phyloP scores from a whole-genome alignment of 345 rosid species.

The Heritiera littoralis region DNA sequence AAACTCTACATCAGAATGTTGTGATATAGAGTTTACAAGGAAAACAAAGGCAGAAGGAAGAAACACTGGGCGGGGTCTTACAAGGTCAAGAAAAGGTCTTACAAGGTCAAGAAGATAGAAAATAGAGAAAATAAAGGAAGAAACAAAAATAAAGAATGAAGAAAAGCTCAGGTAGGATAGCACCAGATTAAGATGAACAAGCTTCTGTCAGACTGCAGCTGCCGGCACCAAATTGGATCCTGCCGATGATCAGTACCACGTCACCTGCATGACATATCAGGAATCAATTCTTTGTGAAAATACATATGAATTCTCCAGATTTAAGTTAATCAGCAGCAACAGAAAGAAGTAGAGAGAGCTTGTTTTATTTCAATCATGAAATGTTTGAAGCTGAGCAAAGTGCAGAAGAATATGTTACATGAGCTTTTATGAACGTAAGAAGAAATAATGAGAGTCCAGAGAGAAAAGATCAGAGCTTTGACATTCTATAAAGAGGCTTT shows the following conservation, averaged over 20 bases:
- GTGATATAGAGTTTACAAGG: slow-evolving; percentile 14
- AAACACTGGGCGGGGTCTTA: slow-evolving; percentile 52
- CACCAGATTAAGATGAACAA: slow-evolving; percentile 46
- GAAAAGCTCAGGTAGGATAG: slow-evolving; percentile 96
- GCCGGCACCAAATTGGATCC: slow-evolving; percentile 20
- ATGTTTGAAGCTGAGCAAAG: neutral
- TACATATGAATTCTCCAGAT: neutral
- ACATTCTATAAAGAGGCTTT: slow-evolving; percentile 2
- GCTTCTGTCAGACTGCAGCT: neutral
- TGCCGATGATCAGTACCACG: neutral
- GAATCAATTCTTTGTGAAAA: neutral
- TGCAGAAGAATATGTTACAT: slow-evolving; percentile 1
- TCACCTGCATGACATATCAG: slow-evolving; percentile 23
- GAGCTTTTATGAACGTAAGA: neutral
- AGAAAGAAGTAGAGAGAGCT: neutral
- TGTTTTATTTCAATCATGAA: neutral
- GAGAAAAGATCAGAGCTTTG: slow-evolving; percentile 1
- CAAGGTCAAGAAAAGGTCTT: slow-evolving; percentile 99
- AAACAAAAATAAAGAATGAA: neutral
- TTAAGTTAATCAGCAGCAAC: neutral
- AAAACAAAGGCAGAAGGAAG: neutral
- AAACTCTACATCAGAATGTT: slow-evolving; percentile 26
- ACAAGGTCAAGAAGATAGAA: slow-evolving; percentile 95
- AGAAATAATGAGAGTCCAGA: neutral
- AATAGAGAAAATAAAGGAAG: neutral